A percentile compares a stretch with the other conserved stretches of the same genome.
Conservation (phyloP, 805 yeast species). For the Myxozyma kluyveri region DNA sequence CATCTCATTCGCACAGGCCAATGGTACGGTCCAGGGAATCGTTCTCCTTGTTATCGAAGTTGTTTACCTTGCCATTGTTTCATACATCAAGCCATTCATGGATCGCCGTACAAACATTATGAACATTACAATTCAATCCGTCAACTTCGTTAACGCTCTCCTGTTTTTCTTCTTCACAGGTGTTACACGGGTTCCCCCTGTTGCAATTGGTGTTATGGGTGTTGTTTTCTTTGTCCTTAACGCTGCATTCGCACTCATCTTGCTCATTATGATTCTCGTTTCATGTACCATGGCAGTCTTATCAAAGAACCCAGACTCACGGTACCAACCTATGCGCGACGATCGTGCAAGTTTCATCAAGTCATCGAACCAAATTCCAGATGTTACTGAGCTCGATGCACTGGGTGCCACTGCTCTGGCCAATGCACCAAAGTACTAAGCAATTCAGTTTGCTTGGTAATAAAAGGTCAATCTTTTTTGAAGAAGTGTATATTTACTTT, state of each 20-base stretch:
- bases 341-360: conserved; percentile 90
- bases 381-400: conserved; percentile 65
- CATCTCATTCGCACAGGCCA: conserved; percentile 78
- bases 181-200: conserved; percentile 71
- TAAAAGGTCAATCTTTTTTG: too few relatives aligned
- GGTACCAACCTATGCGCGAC: conserved; percentile 94
- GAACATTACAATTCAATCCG: conserved; percentile 79
- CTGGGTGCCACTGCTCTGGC: conserved; percentile 53
- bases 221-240: conserved; percentile 84
- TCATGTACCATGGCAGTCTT: conserved; percentile 82
- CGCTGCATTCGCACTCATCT: conserved; percentile 80
- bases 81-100: conserved; percentile 83
- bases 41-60: conserved; percentile 74
- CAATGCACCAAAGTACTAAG: conserved; percentile 18
- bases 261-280: conserved; percentile 79
- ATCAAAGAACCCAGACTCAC: conserved; percentile 88
- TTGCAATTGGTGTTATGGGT: conserved; percentile 90
- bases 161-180: conserved; percentile 87
- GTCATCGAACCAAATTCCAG: conserved; percentile 34
- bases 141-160: conserved; percentile 76
- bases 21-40: conserved; percentile 80
- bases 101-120: conserved; percentile 92
- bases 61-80: conserved; percentile 59
- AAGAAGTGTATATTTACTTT: too few relatives aligned
- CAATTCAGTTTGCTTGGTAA: too few relatives aligned